These are phyloP conservation scores for Termitomyces sp. DNA, from an alignment of 768 basidiomycete genomes.

Conservation along the genomic window DNA sequence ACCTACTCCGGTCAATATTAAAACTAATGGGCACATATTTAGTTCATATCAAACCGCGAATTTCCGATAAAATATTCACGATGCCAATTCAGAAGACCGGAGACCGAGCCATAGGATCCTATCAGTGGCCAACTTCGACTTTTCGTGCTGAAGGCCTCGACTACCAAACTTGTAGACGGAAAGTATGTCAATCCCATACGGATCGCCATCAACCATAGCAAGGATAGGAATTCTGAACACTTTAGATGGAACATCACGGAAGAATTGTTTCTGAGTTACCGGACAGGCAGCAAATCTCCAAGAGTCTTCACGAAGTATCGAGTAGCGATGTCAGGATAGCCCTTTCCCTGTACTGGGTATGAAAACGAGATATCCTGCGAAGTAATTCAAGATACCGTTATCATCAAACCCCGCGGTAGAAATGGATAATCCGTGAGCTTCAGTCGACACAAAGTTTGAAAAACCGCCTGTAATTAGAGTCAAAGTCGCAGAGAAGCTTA, in stretches of 20 bases:
- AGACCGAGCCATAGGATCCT: constrained; percentile 82
- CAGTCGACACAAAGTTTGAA: constrained; percentile 73
- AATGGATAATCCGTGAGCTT: constrained; percentile 41
- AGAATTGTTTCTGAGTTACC: constrained; percentile 33
- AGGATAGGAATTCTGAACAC: constrained; percentile 63
- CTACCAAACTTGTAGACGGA: constrained; percentile 87
- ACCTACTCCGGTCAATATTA: constrained; percentile 48
- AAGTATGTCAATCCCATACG: constrained; percentile 89
- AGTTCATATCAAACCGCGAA: neutral
- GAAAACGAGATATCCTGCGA: neutral
- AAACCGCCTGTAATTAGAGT: constrained; percentile 69
- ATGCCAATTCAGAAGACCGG: constrained; percentile 56
- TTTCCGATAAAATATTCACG: constrained; percentile 32
- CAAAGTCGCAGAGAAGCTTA: neutral
- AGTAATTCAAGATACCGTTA: constrained; percentile 51
- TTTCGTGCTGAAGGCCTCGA: constrained; percentile 62
- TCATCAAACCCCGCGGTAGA: constrained; percentile 59
- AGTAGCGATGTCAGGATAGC: constrained; percentile 93
- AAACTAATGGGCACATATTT: constrained; percentile 32
- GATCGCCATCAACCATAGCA: constrained; percentile 84
- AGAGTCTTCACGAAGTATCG: constrained; percentile 76
- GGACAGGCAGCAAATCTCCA: constrained; percentile 53
- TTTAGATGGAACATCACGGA: neutral
- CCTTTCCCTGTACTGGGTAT: constrained; percentile 68
- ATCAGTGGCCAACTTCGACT: constrained; percentile 55